phyloP scores from a whole-genome alignment of 2,329 filamentous ascomycete genomes.

The Sordariomycetes sp. region DNA sequence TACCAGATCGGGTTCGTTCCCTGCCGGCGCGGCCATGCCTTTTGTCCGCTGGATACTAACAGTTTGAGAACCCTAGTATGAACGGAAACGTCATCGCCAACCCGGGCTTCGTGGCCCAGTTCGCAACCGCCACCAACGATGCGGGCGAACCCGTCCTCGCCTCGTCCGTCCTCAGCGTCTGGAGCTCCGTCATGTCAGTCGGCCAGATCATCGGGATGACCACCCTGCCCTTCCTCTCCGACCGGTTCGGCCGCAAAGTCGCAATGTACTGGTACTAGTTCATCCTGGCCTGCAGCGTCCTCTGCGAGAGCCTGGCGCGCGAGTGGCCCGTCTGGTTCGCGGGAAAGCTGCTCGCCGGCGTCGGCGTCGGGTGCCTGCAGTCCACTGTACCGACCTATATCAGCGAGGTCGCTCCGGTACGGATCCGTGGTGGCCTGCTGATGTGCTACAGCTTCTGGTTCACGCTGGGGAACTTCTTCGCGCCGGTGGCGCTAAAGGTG shows the following conservation, averaged over 20 bases:
- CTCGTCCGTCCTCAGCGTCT: slow-evolving; percentile 22
- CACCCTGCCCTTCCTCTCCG: slow-evolving; percentile 14
- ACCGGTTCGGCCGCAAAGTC: slow-evolving; percentile 18
- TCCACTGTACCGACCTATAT: slow-evolving; percentile 29
- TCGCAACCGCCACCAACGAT: slow-evolving; percentile 15
- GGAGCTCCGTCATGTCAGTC: slow-evolving; percentile 26
- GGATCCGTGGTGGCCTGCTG: slow-evolving; percentile 25
- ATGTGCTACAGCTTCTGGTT: slow-evolving; percentile 33
- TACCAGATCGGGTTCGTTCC: slow-evolving; percentile 16
- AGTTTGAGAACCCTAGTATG: slow-evolving; percentile 13
- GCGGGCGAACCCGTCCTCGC: slow-evolving; percentile 18
- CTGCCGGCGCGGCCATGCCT: too few relatives aligned
- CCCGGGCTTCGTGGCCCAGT: slow-evolving; percentile 23
- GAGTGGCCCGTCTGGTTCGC: slow-evolving; percentile 28
- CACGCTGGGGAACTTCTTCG: slow-evolving; percentile 28
- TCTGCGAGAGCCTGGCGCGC: slow-evolving; percentile 23
- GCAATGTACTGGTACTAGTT: slow-evolving; percentile 20
- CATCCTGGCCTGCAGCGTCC: slow-evolving; percentile 20
- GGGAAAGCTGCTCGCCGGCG: slow-evolving; percentile 20
- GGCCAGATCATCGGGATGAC: slow-evolving; percentile 28
- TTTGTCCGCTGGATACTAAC: neutral
- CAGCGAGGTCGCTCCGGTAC: slow-evolving; percentile 26
- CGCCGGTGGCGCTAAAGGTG: slow-evolving; percentile 25
- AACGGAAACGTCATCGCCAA: slow-evolving; percentile 25
- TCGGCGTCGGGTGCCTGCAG: slow-evolving; percentile 30